Percentiles rank a stretch among this genome's conserved stretches.
Conservation (phyloP, 1,139 yeast genomes). For the Hyphopichia khmerensis region DNA sequence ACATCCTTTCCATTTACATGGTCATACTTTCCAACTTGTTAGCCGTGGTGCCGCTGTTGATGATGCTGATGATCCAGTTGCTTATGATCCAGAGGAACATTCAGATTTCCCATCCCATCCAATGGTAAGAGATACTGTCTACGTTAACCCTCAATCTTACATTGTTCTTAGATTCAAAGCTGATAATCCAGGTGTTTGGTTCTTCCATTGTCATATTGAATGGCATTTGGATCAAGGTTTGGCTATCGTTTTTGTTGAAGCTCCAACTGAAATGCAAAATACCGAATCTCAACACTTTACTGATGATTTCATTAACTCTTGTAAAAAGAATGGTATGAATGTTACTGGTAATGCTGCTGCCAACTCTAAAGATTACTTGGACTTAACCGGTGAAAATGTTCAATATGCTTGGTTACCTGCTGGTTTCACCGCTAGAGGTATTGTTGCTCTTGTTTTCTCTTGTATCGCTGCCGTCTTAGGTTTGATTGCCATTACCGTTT, state of each 20-base stretch:
- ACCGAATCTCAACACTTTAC: slow-evolving; percentile 36
- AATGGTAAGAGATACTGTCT: slow-evolving; percentile 62
- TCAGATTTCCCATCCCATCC: slow-evolving; percentile 61
- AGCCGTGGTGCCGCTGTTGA: slow-evolving; percentile 52
- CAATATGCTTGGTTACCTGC: slow-evolving; percentile 60
- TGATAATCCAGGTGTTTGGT: slow-evolving; percentile 89
- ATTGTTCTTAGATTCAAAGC: slow-evolving; percentile 68
- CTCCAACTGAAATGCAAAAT: slow-evolving; percentile 56
- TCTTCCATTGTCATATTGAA: slow-evolving; percentile 92
- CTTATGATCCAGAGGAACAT: slow-evolving; percentile 48
- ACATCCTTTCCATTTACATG: slow-evolving; percentile 94
- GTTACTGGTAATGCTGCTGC: slow-evolving; percentile 73
- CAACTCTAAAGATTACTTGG: slow-evolving; percentile 47
- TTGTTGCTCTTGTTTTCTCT: slow-evolving; percentile 59
- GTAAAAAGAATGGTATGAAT: slow-evolving; percentile 45
- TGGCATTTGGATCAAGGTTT: slow-evolving; percentile 93
- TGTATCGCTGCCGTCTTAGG: slow-evolving; percentile 61
- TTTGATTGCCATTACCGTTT: slow-evolving; percentile 51
- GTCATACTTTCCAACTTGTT: slow-evolving; percentile 76
- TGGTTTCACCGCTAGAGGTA: slow-evolving; percentile 71
- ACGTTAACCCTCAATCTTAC: slow-evolving; percentile 64
- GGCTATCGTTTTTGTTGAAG: slow-evolving; percentile 70
- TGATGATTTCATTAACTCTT: slow-evolving; percentile 47
- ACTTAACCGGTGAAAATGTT: slow-evolving; percentile 54
- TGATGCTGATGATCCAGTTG: slow-evolving; percentile 53